A percentile compares a stretch with the other conserved stretches of the same genome.
phyloP scores from a whole-genome alignment of 73 alveolate genomes.

The Paramecium biaurelia region DNA sequence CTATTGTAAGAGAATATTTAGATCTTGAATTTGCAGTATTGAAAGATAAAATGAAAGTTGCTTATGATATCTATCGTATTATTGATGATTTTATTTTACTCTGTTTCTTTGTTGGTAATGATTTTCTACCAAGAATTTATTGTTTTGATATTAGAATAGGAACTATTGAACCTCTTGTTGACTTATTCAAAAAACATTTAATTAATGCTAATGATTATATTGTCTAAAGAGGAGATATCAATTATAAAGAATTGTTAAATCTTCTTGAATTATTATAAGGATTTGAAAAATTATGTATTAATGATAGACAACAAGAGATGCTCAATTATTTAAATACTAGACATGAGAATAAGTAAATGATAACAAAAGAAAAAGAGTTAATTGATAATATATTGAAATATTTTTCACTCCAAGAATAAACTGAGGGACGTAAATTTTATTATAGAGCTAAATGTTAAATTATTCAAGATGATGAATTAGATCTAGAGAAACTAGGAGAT shows the following conservation, averaged over 20 bases:
- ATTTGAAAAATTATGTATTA: slow-evolving; percentile 70
- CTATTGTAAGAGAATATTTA: slow-evolving; percentile 57
- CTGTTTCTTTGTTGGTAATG: slow-evolving; percentile 98
- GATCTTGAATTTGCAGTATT: slow-evolving; percentile 84
- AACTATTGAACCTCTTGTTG: slow-evolving; percentile 88
- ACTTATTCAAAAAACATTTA: slow-evolving; percentile 84
- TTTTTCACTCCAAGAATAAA: neutral
- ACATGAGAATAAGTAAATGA: neutral
- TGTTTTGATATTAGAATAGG: slow-evolving; percentile 94
- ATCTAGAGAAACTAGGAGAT: slow-evolving; percentile 30
- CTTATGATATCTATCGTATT: slow-evolving; percentile 87
- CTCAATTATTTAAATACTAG: neutral
- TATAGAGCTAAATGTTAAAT: neutral
- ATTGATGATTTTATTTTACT: slow-evolving; percentile 98
- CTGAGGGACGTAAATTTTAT: neutral
- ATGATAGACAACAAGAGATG: slow-evolving; percentile 66
- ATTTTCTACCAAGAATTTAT: slow-evolving; percentile 94
- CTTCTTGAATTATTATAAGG: slow-evolving; percentile 64
- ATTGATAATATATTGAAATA: neutral
- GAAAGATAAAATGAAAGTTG: slow-evolving; percentile 71
- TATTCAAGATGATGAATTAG: neutral
- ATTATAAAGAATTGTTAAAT: slow-evolving; percentile 67
- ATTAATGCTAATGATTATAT: slow-evolving; percentile 78
- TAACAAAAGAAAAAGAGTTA: slow-evolving; percentile 19
- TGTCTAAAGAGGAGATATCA: slow-evolving; percentile 77